Evolutionary conservation across 192 early-diverging fungal genomes (phyloP).

Genomic region (Umbelopsis vinacea): DNA sequence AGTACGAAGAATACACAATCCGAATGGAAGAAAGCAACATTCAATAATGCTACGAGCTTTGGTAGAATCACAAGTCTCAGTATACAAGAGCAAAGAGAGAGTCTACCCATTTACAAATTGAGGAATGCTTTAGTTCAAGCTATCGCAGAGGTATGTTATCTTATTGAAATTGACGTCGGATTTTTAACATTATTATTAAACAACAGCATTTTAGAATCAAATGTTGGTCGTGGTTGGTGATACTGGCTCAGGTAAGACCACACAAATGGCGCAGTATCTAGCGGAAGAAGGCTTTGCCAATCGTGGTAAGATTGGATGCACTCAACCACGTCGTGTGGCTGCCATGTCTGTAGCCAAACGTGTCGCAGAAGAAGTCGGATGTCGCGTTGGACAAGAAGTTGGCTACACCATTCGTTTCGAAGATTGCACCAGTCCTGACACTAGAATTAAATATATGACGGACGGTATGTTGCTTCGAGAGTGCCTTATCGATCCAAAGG

Average conservation of each 20-base stretch:
- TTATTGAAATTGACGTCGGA: no score
- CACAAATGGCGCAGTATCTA: slow-evolving; percentile 98
- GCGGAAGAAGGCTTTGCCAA: slow-evolving; percentile 94
- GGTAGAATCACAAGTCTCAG: slow-evolving; percentile 86
- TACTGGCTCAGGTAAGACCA: slow-evolving; percentile 98
- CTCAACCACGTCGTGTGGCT: slow-evolving; percentile 97
- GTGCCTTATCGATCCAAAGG: slow-evolving; percentile 80
- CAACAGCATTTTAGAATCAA: slow-evolving; percentile 48
- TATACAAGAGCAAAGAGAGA: slow-evolving; percentile 84
- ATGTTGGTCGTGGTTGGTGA: slow-evolving; percentile 92
- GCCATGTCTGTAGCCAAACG: slow-evolving; percentile 99
- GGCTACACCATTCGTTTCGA: slow-evolving; percentile 99
- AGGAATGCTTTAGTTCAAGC: slow-evolving; percentile 80
- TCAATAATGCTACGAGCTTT: slow-evolving; percentile 86
- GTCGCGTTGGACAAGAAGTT: slow-evolving; percentile 89
- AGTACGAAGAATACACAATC: slow-evolving; percentile 69
- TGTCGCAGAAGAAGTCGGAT: slow-evolving; percentile 96
- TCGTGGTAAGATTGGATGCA: slow-evolving; percentile 93
- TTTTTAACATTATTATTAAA: background rate
- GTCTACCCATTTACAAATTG: slow-evolving; percentile 87
- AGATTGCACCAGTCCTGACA: slow-evolving; percentile 91
- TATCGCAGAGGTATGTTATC: slow-evolving; percentile 56
- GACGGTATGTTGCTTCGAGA: slow-evolving; percentile 97
- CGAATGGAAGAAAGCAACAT: slow-evolving; percentile 89
- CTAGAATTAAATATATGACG: slow-evolving; percentile 98